Evolutionary conservation across 2,329 filamentous ascomycete genomes (phyloP).

Genomic region (Trichoderma sp.): DNA sequence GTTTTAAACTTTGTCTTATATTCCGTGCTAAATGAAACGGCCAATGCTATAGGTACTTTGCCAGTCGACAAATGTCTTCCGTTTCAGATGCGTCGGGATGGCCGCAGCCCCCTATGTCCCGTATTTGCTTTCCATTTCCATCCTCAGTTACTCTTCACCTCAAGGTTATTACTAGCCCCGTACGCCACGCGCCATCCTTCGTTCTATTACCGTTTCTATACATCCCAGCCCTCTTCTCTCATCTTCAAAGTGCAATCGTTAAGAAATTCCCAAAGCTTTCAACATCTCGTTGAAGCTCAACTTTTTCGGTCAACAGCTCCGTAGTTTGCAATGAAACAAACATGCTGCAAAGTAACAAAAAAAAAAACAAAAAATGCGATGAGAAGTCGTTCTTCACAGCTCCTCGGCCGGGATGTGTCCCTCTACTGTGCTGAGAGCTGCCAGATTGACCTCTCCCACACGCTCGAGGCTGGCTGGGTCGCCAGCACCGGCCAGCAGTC

Average conservation of each 20-base stretch:
- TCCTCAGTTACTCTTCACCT: slow-evolving; percentile 3
- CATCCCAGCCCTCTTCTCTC: not conserved
- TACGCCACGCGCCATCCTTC: slow-evolving; percentile 16
- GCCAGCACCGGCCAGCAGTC: slow-evolving; percentile 52
- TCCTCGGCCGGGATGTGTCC: slow-evolving; percentile 45
- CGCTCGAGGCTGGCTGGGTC: slow-evolving; percentile 37
- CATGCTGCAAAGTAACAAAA: not conserved
- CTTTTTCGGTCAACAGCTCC: not conserved
- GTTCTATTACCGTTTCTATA: slow-evolving; percentile 14
- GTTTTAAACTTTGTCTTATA: slow-evolving; percentile 11
- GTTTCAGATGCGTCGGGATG: not conserved
- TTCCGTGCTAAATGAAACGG: slow-evolving; percentile 1
- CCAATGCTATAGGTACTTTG: slow-evolving; percentile 4
- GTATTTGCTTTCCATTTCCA: slow-evolving; percentile 1
- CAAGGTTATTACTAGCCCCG: slow-evolving; percentile 14
- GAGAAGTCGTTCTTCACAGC: not conserved
- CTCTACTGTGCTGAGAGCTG: slow-evolving; percentile 52
- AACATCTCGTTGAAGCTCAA: not conserved
- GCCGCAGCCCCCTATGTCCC: not conserved
- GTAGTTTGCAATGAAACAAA: not conserved
- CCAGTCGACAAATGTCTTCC: not conserved
- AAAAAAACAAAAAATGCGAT: not conserved
- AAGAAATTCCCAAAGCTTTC: not conserved
- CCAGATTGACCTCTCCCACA: slow-evolving; percentile 54
- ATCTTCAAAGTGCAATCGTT: slow-evolving; percentile 1